Conservation (phyloP, 352 stramenopile species). For the Globisporangium acanthophoron region DNA sequence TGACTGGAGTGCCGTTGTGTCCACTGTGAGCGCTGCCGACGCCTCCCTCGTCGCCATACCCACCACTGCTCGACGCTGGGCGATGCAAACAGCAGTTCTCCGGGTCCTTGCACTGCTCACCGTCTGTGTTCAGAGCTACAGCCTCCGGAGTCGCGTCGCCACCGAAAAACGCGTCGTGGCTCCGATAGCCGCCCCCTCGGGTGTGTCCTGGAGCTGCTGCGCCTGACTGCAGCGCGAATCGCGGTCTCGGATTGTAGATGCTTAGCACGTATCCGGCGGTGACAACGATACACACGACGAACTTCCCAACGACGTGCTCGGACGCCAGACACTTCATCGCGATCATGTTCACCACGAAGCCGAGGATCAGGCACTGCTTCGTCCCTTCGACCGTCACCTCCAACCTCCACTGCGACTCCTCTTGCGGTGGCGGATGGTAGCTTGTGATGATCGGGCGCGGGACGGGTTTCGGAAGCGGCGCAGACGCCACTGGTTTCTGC, state of each 20-base stretch:
- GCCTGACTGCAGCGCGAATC: constrained; percentile 1
- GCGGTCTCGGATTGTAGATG: constrained; percentile 42
- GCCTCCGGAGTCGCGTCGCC: constrained; percentile 5
- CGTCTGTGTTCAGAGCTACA: constrained; percentile 24
- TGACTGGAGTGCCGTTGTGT: not conserved
- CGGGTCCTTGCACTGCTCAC: constrained; percentile 23
- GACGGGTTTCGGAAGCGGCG: constrained; percentile 16
- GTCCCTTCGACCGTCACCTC: constrained; percentile 52
- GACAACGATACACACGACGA: constrained; percentile 50
- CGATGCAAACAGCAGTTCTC: constrained; percentile 53
- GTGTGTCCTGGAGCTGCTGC: not conserved
- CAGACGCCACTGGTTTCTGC: not conserved
- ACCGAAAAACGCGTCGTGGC: not conserved
- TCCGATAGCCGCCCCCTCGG: not conserved
- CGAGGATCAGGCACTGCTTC: constrained; percentile 69
- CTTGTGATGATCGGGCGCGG: constrained; percentile 16
- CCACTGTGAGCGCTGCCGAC: not conserved
- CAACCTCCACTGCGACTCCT: constrained; percentile 39
- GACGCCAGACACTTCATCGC: constrained; percentile 53
- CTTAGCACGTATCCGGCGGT: constrained; percentile 38
- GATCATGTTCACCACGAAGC: constrained; percentile 75
- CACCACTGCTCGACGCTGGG: not conserved
- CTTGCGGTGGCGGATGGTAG: not conserved
- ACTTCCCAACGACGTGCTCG: constrained; percentile 65
- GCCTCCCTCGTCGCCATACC: not conserved